phyloP scores from a whole-genome alignment of 345 rosid species.

The Gossypium rotundifolium region DNA sequence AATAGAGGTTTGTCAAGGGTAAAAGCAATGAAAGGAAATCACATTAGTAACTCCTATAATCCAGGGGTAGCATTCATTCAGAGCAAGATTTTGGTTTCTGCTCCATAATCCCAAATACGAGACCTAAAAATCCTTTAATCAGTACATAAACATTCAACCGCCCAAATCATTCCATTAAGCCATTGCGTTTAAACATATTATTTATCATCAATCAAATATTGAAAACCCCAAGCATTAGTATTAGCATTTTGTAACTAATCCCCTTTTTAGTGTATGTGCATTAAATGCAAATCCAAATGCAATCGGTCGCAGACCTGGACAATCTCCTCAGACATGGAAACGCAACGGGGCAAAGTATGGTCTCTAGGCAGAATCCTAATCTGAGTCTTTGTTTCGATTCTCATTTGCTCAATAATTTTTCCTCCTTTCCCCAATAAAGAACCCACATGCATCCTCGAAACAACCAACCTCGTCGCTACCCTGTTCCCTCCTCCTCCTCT shows the following conservation, averaged over 20 bases:
- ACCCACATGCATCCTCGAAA: conserved; percentile 90
- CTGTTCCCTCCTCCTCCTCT: conserved; percentile 47
- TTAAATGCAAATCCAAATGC: conserved; percentile 12
- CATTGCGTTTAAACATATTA: conserved; percentile 1
- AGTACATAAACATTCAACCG: not conserved
- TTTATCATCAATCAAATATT: not conserved
- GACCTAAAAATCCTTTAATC: not conserved
- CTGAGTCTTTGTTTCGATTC: conserved; percentile 97
- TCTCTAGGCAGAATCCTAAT: conserved; percentile 96
- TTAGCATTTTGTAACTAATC: not conserved
- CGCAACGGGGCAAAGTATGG: conserved; percentile 78
- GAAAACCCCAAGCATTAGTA: conserved; percentile 4
- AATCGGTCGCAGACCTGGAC: conserved; percentile 67
- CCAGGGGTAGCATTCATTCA: conserved; percentile 4
- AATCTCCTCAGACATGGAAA: conserved; percentile 76
- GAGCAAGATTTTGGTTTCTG: conserved; percentile 1
- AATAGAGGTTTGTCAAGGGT: not conserved
- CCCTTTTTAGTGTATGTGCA: not conserved
- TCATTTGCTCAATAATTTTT: conserved; percentile 98
- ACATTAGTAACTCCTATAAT: conserved; percentile 3
- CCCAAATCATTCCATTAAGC: conserved; percentile 10
- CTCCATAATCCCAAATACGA: not conserved
- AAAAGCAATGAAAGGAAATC: not conserved
- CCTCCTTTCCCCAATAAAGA: conserved; percentile 98
- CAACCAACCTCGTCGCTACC: conserved; percentile 83